Evolutionary conservation across 257 asterid species (phyloP).

Genomic region (Oldenlandia corymbosa): DNA sequence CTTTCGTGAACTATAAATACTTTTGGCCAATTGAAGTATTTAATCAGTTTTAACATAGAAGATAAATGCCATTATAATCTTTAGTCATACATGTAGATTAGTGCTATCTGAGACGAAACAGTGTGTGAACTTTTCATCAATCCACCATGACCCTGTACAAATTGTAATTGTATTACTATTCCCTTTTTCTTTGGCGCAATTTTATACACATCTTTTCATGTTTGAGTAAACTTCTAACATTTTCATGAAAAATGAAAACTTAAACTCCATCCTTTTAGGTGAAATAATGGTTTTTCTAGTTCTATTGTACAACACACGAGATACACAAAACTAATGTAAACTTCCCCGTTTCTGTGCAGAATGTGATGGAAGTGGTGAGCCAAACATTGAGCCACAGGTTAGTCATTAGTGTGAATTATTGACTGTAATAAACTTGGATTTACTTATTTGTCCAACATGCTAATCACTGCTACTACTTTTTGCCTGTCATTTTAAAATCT

Average conservation of each 20-base stretch:
- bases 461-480: not conserved
- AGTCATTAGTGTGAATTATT: no score
- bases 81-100: not conserved
- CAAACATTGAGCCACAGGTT: slow-evolving; percentile 89
- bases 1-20: not conserved
- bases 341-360: slow-evolving; percentile 39
- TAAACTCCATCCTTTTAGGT: no score
- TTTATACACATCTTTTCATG: no score
- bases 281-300: no score
- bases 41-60: not conserved
- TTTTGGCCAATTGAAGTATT: not conserved
- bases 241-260: no score
- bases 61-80: not conserved
- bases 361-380: slow-evolving; percentile 98
- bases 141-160: no score
- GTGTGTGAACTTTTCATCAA: not conserved
- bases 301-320: no score
- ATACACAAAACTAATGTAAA: no score
- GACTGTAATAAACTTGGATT: no score
- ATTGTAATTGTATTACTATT: no score
- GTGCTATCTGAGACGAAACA: not conserved
- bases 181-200: no score
- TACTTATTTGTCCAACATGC: not conserved
- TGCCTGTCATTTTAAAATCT: not conserved
- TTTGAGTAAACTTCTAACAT: no score